These are phyloP conservation scores for Agaricus blazei DNA, from an alignment of 768 basidiomycete species.

Conservation along the genomic window DNA sequence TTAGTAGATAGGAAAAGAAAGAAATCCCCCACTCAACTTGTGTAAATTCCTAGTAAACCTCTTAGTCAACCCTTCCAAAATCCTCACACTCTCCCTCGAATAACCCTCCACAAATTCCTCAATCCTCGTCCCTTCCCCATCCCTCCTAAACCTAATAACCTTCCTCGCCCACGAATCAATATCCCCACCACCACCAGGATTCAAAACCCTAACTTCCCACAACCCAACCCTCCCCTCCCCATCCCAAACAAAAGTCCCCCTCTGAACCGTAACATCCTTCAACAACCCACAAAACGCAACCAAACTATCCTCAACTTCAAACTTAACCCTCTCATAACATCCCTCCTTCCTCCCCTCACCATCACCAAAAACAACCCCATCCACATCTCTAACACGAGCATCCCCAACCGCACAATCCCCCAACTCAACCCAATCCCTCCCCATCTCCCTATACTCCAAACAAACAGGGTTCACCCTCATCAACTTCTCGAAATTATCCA, in stretches of 20 bases:
- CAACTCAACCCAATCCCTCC: background rate
- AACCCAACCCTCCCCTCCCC: background rate
- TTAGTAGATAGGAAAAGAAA: background rate
- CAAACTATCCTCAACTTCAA: background rate
- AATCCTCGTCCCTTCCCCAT: background rate
- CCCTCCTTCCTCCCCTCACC: background rate
- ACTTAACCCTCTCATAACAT: background rate
- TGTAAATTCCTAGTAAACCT: conserved; percentile 3
- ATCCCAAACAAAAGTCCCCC: conserved; percentile 4
- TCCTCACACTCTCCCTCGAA: background rate
- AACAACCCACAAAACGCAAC: conserved; percentile 1
- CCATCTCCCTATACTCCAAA: background rate
- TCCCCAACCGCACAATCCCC: background rate
- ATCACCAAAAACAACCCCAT: background rate
- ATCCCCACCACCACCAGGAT: background rate
- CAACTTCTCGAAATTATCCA: background rate
- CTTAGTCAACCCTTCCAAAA: conserved; percentile 1
- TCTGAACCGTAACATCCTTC: background rate
- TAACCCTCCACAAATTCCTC: conserved; percentile 7
- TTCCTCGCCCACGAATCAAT: conserved; percentile 5
- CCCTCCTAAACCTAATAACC: background rate
- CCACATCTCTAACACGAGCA: background rate
- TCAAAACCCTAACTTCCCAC: conserved; percentile 1
- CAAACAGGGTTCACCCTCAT: conserved; percentile 2
- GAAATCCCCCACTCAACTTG: background rate